Conservation (phyloP, 1,139 yeast species). For the Pichia sp. region DNA sequence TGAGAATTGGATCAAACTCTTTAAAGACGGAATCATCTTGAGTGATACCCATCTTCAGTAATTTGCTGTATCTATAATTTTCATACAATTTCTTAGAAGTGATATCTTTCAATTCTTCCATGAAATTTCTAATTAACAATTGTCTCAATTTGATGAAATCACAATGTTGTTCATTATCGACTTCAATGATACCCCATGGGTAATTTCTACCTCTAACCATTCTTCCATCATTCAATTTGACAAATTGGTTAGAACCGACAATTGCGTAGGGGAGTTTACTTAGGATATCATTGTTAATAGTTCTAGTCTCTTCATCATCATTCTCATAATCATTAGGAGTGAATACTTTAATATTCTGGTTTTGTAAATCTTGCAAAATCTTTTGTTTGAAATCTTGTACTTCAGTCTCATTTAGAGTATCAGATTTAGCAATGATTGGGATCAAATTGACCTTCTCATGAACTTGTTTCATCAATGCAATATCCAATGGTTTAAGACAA, state of each 20-base stretch:
- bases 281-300: slow-evolving; percentile 60
- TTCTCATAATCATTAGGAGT: slow-evolving; percentile 71
- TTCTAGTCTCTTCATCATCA: slow-evolving; percentile 80
- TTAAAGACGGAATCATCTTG: slow-evolving; percentile 90
- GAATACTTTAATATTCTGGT: slow-evolving; percentile 73
- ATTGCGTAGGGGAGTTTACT: slow-evolving; percentile 86
- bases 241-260: slow-evolving; percentile 80
- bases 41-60: slow-evolving; percentile 75
- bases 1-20: slow-evolving; percentile 88
- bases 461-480: slow-evolving; percentile 79
- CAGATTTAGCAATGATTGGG: slow-evolving; percentile 93
- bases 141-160: slow-evolving; percentile 91
- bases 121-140: slow-evolving; percentile 77
- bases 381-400: slow-evolving; percentile 64
- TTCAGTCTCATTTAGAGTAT: slow-evolving; percentile 87
- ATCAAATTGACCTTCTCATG: slow-evolving; percentile 90
- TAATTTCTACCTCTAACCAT: slow-evolving; percentile 86
- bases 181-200: slow-evolving; percentile 98
- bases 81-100: slow-evolving; percentile 78
- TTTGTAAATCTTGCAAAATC: slow-evolving; percentile 67
- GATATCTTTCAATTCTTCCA: slow-evolving; percentile 90
- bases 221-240: slow-evolving; percentile 69
- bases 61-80: slow-evolving; percentile 80
- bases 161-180: slow-evolving; percentile 90
- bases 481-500: slow-evolving; percentile 81